Conservation (phyloP, 805 yeast species). For the Pichia paraexigua region DNA sequence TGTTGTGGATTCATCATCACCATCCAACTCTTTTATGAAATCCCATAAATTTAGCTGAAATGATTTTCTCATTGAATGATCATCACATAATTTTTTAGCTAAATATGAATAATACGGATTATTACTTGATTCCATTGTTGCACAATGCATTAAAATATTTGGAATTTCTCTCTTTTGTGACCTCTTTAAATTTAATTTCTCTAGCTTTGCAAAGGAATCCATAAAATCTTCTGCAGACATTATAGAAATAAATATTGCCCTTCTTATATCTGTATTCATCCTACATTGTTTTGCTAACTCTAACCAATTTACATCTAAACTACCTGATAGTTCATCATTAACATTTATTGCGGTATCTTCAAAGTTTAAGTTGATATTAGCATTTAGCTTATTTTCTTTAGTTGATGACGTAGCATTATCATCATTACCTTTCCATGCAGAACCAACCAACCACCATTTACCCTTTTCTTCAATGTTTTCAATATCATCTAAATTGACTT, state of each 20-base stretch:
- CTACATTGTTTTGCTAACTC: conserved; percentile 79
- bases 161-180: conserved; percentile 86
- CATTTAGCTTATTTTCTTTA: conserved; percentile 1
- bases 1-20: conserved; percentile 27
- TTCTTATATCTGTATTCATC: conserved; percentile 91
- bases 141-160: conserved; percentile 76
- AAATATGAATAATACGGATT: conserved; percentile 86
- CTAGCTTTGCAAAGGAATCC: conserved; percentile 78
- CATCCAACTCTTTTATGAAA: conserved; percentile 61
- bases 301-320: conserved; percentile 79
- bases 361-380: conserved; percentile 11
- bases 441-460: conserved; percentile 99
- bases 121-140: conserved; percentile 70
- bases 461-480: conserved; percentile 71
- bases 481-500: conserved; percentile 78
- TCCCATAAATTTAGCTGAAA: conserved; percentile 93
- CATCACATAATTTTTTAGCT: conserved; percentile 68
- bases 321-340: conserved; percentile 52
- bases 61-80: conserved; percentile 68
- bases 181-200: conserved; percentile 68
- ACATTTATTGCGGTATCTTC: conserved; percentile 30
- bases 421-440: conserved; percentile 80
- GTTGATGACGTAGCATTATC: not conserved
- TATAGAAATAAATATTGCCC: conserved; percentile 87
- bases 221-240: conserved; percentile 93